A percentile compares a stretch with the other conserved stretches of the same genome.
Evolutionary conservation across 2,329 filamentous ascomycete species (phyloP).

Genomic region (Penicillium expansum): DNA sequence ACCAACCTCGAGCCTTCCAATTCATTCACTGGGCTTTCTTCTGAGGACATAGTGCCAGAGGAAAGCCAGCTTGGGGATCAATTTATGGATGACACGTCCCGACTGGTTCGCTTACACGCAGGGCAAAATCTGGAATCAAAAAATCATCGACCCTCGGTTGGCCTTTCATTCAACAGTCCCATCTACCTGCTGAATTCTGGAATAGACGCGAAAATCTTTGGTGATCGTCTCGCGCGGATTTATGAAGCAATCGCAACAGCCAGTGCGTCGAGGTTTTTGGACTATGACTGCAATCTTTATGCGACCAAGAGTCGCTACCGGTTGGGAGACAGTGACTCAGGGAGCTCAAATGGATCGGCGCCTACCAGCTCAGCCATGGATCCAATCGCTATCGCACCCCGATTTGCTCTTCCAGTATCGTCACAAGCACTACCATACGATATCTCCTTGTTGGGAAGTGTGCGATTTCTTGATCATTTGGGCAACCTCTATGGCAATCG

Average conservation of each 20-base stretch:
- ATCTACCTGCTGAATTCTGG: slow-evolving; percentile 25
- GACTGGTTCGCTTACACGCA: neutral
- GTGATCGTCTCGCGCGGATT: slow-evolving; percentile 17
- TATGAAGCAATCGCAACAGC: slow-evolving; percentile 22
- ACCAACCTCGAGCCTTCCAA: neutral
- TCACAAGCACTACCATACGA: neutral
- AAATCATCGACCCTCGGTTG: neutral
- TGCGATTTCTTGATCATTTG: slow-evolving; percentile 27
- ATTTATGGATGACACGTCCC: neutral
- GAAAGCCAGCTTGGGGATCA: neutral
- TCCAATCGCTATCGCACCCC: neutral
- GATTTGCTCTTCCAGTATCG: neutral
- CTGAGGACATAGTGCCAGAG: neutral
- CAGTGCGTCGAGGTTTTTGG: slow-evolving; percentile 19
- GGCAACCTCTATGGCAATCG: slow-evolving; percentile 23
- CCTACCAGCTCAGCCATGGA: neutral
- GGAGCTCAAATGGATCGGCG: neutral
- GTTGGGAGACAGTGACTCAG: slow-evolving; percentile 7
- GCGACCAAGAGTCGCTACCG: slow-evolving; percentile 16
- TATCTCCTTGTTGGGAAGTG: slow-evolving; percentile 20
- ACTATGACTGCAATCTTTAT: slow-evolving; percentile 23
- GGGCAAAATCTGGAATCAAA: neutral
- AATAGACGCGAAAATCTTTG: slow-evolving; percentile 18
- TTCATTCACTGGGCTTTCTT: neutral
- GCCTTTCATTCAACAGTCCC: slow-evolving; percentile 19